Evolutionary conservation across 257 asterid species (phyloP).

Genomic region (Scutellaria barbata): DNA sequence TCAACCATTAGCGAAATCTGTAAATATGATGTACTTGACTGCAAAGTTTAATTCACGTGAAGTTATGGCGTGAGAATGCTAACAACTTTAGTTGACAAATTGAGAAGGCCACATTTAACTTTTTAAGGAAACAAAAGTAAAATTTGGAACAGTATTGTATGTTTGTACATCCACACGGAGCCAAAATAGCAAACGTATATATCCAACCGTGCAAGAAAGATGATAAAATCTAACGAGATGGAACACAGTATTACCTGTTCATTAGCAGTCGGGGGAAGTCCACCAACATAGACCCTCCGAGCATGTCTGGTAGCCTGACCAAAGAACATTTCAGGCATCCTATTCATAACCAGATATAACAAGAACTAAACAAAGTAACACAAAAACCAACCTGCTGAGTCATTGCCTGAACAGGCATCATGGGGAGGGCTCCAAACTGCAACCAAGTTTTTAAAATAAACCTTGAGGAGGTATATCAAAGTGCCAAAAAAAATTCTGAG

Average conservation of each 20-base stretch:
- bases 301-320: slow-evolving; percentile 96
- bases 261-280: slow-evolving; percentile 94
- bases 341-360: slow-evolving; percentile 6
- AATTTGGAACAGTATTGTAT: no score
- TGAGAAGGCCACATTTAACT: no score
- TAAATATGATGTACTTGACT: background rate
- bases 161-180: background rate
- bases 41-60: no score
- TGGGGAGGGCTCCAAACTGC: slow-evolving; percentile 75
- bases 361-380: slow-evolving; percentile 16
- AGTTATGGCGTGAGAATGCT: background rate
- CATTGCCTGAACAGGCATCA: slow-evolving; percentile 95
- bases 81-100: no score
- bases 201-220: no score
- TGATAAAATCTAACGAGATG: no score
- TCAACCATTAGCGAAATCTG: background rate
- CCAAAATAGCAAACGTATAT: no score
- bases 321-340: slow-evolving; percentile 33
- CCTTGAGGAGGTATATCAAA: slow-evolving; percentile 28
- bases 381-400: slow-evolving; percentile 83
- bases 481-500: background rate
- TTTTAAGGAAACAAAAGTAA: no score
- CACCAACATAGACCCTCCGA: slow-evolving; percentile 97
- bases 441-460: slow-evolving; percentile 26
- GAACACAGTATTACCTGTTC: slow-evolving; percentile 64